Evolutionary conservation across 2,329 filamentous ascomycete genomes (phyloP), one percentile per base, ranked within the genome.

Genomic region (Chaetomiaceae sp.): DNA sequence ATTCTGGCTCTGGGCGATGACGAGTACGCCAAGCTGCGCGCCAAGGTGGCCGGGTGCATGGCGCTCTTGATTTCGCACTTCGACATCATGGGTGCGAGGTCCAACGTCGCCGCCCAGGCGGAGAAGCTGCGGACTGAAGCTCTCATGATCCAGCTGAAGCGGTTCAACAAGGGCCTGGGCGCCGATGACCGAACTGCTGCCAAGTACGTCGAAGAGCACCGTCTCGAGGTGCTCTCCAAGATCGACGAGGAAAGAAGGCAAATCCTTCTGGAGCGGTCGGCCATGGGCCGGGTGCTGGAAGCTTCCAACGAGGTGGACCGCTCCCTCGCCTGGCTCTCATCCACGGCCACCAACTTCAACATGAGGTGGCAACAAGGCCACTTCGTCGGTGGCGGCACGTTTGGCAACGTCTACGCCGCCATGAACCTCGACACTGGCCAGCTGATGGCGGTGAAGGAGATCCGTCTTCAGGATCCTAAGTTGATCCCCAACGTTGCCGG

Each of bases 351-450:
- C 19, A 97, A 97, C 65, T 87, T 97, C 52, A 95, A 89, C 39
- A 82, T 97, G 71, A 85, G 93, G 57, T 99, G 93, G 93, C 93
- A 97, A 67, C 93, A 96, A 74, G 93, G 93, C n/a, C 89, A 95
- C 62, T 99, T 95, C 65, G 89, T 99, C 38, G 93, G 93, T 44
- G 92, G 93, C 46, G 93, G 93, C 59, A 96, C 92, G 0, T 99
- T 99, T 69, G 93, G 93, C 55, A 96, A 91, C 47, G 93, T 99
- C 10, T 99, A 99, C 64, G 90, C 90, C 30, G 93, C 91, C 30
- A 95, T 97, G 80, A 96, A 99, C 65, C 76, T 99, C 46, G 95
- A 99, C 70, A 92, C 89, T 21, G 92, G 92, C 51, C 90, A 95
- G 64, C 72, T 97, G 55, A 97, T 99, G 92, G 93, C 93, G 3